Evolutionary conservation across 257 asterid species (phyloP).

Genomic region (Nicotiana sylvestris): DNA sequence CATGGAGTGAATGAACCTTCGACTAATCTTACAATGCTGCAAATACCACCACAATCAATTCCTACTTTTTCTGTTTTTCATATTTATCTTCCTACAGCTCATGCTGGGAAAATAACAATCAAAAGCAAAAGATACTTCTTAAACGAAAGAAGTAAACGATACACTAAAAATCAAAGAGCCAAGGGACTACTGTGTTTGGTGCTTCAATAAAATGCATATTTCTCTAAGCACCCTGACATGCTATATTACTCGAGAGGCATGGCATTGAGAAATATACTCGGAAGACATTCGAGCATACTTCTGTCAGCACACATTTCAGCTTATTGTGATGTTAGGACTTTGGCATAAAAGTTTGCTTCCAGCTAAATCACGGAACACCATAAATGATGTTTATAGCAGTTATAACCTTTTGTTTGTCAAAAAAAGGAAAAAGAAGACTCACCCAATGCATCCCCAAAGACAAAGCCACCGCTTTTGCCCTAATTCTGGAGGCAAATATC

Average conservation of each 20-base stretch:
- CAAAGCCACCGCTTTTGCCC: constrained; percentile 95
- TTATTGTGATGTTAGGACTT: background rate
- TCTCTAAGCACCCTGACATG: background rate
- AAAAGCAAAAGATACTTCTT: background rate
- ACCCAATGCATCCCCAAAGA: constrained; percentile 96
- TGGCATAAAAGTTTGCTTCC: background rate
- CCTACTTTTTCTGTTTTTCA: background rate
- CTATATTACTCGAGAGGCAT: background rate
- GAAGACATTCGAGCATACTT: background rate
- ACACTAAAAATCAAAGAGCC: background rate
- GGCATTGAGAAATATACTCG: constrained; percentile 1
- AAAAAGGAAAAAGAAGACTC: constrained; percentile 13
- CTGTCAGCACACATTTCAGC: background rate
- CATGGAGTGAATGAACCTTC: background rate
- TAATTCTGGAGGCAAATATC: constrained; percentile 77
- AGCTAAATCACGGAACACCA: background rate
- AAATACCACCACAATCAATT: background rate
- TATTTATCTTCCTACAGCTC: background rate
- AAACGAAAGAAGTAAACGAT: background rate
- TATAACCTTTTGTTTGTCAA: background rate
- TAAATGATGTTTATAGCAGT: background rate
- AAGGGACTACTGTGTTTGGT: background rate
- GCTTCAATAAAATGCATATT: background rate
- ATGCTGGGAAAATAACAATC: background rate
- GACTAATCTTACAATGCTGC: background rate